Conservation (phyloP, 78 protist genomes). For the Dictyostelium firmibasis region DNA sequence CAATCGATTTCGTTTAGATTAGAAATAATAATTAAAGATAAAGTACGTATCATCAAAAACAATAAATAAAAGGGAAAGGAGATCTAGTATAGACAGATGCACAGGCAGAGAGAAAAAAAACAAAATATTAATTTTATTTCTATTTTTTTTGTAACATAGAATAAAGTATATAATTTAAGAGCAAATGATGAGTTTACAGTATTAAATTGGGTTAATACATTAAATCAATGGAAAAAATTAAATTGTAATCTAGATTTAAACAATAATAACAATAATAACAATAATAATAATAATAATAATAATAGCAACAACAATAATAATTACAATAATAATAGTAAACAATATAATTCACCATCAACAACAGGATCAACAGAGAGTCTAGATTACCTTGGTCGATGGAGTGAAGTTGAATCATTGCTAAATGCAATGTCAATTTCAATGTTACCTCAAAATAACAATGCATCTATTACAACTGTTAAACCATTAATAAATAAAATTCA, state of each 20-base stretch:
- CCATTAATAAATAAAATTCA: neutral
- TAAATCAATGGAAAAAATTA: slow-evolving; percentile 45
- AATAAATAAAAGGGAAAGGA: neutral
- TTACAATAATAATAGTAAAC: neutral
- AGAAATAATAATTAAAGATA: slow-evolving; percentile 17
- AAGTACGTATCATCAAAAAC: neutral
- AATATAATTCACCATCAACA: neutral
- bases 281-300: neutral
- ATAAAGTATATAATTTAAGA: slow-evolving; percentile 15
- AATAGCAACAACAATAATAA: neutral
- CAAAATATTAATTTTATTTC: neutral
- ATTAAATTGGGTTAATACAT: slow-evolving; percentile 44
- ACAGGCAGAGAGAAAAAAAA: neutral
- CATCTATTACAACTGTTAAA: neutral
- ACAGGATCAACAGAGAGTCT: neutral
- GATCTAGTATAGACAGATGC: no score
- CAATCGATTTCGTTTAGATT: slow-evolving; percentile 43
- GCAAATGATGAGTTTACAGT: slow-evolving; percentile 50
- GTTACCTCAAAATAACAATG: neutral
- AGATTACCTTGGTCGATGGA: neutral
- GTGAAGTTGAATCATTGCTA: neutral
- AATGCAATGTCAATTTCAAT: neutral
- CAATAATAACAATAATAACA: neutral
- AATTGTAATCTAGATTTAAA: neutral
- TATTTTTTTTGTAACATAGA: neutral